These are phyloP conservation scores for Alternaria postmessia DNA, from an alignment of 2,329 filamentous ascomycete species.

Conservation along the genomic window DNA sequence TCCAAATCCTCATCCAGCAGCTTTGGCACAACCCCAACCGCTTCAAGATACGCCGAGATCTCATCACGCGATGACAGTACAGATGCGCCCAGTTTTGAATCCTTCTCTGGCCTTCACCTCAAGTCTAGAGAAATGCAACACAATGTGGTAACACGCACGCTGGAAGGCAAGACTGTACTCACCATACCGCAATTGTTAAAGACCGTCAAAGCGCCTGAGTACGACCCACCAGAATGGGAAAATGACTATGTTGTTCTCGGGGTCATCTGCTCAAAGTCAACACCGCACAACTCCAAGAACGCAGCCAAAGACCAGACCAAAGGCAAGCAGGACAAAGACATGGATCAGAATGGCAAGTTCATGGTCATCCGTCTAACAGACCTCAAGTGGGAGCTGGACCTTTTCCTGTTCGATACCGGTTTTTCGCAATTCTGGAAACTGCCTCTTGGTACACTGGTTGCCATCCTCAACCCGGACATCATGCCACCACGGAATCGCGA, in stretches of 20 bases:
- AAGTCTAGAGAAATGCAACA: conserved; percentile 85
- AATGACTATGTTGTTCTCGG: conserved; percentile 90
- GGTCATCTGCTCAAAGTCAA: conserved; percentile 87
- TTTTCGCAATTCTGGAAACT: conserved; percentile 95
- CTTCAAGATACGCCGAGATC: conserved; percentile 44
- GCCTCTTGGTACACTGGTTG: conserved; percentile 87
- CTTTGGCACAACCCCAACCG: conserved; percentile 28
- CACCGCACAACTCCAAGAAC: conserved; percentile 71
- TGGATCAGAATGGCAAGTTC: conserved; percentile 77
- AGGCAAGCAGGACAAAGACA: conserved; percentile 56
- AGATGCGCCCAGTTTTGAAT: conserved; percentile 68
- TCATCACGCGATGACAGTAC: conserved; percentile 55
- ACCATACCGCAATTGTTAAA: conserved; percentile 82
- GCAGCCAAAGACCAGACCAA: conserved; percentile 53
- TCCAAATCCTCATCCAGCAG: conserved; percentile 34
- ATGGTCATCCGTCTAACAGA: conserved; percentile 92
- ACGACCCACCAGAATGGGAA: conserved; percentile 80
- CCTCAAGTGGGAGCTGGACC: conserved; percentile 86
- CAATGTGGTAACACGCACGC: conserved; percentile 76
- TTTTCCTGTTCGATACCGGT: conserved; percentile 90
- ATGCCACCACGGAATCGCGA: conserved; percentile 85
- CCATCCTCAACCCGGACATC: conserved; percentile 88
- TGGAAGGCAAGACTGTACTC: conserved; percentile 79
- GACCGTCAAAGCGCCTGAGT: conserved; percentile 82
- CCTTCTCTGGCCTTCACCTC: conserved; percentile 85